A percentile compares a stretch with the other conserved stretches of the same genome.
phyloP scores from a whole-genome alignment of 148 eudicot species.

The Heliosperma pusillum region DNA sequence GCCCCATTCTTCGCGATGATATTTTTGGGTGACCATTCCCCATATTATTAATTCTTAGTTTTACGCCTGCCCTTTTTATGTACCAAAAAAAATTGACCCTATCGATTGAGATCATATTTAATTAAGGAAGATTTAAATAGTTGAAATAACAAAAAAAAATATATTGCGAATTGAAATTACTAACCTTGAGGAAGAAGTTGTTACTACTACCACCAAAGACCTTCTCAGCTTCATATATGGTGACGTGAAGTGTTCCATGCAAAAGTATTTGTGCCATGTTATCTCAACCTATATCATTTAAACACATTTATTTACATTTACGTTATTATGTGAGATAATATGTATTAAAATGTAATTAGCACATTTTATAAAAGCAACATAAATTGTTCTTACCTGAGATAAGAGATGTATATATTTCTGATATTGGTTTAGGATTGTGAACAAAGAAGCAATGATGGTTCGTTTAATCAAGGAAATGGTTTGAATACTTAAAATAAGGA shows the following conservation, averaged over 20 bases:
- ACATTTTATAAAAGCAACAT: too few relatives aligned
- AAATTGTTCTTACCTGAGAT: neutral
- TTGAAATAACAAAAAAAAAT: neutral
- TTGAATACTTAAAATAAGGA: neutral
- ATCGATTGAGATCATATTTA: neutral
- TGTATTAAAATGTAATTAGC: too few relatives aligned
- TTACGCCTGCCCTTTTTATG: too few relatives aligned
- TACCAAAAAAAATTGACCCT: neutral
- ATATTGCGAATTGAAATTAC: neutral
- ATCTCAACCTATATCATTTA: too few relatives aligned
- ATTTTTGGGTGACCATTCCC: too few relatives aligned
- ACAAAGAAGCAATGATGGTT: too few relatives aligned
- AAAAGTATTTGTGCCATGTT: constrained; percentile 36
- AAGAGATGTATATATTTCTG: neutral
- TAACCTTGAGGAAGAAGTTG: constrained; percentile 28
- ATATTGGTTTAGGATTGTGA: too few relatives aligned
- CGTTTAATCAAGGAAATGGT: neutral
- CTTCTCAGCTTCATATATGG: constrained; percentile 37
- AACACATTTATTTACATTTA: too few relatives aligned
- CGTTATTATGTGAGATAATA: too few relatives aligned
- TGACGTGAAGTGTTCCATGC: constrained; percentile 45
- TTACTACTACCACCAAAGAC: constrained; percentile 29
- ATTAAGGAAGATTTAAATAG: neutral
- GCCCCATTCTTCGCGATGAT: too few relatives aligned
- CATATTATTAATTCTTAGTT: too few relatives aligned